Base-by-base conservation (phyloP, 371 early-diverging fungal genomes). In the Coemansia sp. region DNA sequence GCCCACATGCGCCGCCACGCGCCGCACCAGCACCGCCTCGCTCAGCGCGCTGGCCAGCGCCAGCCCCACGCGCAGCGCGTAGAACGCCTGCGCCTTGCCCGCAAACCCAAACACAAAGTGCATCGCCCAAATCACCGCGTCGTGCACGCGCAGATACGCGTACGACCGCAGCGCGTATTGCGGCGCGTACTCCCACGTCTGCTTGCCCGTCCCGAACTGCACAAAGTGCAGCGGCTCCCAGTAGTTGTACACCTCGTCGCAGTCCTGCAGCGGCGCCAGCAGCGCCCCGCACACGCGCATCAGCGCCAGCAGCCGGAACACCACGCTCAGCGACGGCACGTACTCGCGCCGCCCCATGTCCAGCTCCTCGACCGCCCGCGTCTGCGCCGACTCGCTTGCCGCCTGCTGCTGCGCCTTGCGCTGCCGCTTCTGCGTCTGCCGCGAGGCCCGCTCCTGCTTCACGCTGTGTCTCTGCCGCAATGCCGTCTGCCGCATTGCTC, bases 151-250 rank as follows among this genome's bases (percentile, higher is more conserved):
- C 13, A 92, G 80, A 70, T 91, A 95, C 2, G 86, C 86, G 88
- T 92, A 98, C 14, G 91, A 90, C 42, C 97, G 87, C 43, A 98
- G 89, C 31, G 93, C 88, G 66, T 83, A 94, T 32, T 86, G 78
- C 5, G 96, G 93, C 9, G 93, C 87, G 67, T 96, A 95, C 75
- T 98, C 98, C 98, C 98, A 98, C 3, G 98, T 96, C 77, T 95
- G 91, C 61, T 93, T 80, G 35, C 94, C 98, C 56, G 79, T 78
- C 0, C 94, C 94, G 72, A 90, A 85, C 48, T 88, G 86, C 45
- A 95, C 76, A 65, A 91, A 93, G 69, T 96, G 96, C 40, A 87
- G 78, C 10, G 96, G 93, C 72, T 98, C 98, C 93, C 93, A 96
- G 77, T 91, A 98, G 82, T 96, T 96, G 81, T 86, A 96, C 7